Evolutionary conservation across 2,329 filamentous ascomycete genomes (phyloP).

Genomic region (Nemania serpens): DNA sequence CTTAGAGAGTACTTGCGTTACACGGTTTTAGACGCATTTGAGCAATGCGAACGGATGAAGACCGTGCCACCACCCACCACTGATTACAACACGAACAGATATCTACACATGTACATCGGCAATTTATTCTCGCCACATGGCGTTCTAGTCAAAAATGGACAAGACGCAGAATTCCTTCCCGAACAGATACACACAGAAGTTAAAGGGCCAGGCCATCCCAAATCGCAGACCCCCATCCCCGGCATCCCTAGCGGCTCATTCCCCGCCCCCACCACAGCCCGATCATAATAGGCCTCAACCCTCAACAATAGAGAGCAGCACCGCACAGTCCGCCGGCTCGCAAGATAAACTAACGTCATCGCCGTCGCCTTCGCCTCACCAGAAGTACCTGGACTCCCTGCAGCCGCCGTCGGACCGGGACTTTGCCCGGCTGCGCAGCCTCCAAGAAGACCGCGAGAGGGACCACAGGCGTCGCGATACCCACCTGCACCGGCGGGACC

Average conservation of each 20-base stretch:
- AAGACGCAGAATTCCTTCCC: neutral
- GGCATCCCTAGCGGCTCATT: neutral
- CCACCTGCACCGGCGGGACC: slow-evolving; percentile 39
- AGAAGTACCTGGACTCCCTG: slow-evolving; percentile 57
- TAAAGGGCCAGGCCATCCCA: neutral
- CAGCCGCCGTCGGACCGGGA: slow-evolving; percentile 52
- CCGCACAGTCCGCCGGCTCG: slow-evolving; percentile 17
- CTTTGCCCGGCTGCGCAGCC: slow-evolving; percentile 53
- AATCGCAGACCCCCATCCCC: neutral
- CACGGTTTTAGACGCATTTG: too few species aligned
- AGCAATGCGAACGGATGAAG: too few species aligned
- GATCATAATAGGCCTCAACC: slow-evolving; percentile 3
- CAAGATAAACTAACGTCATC: slow-evolving; percentile 30
- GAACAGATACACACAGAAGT: neutral
- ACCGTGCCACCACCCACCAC: neutral
- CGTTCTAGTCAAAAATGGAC: slow-evolving; percentile 6
- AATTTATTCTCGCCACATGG: neutral
- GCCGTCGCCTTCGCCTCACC: slow-evolving; percentile 32
- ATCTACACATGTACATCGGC: neutral
- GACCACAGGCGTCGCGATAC: slow-evolving; percentile 49
- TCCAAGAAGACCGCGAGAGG: slow-evolving; percentile 54
- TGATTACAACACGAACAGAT: neutral
- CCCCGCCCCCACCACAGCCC: slow-evolving; percentile 2
- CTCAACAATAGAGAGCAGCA: neutral
- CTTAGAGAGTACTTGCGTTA: too few species aligned